Percentiles rank a stretch among this genome's conserved stretches.
Conservation (phyloP, 306 rosid species). For the Macrotyloma uniflorum region DNA sequence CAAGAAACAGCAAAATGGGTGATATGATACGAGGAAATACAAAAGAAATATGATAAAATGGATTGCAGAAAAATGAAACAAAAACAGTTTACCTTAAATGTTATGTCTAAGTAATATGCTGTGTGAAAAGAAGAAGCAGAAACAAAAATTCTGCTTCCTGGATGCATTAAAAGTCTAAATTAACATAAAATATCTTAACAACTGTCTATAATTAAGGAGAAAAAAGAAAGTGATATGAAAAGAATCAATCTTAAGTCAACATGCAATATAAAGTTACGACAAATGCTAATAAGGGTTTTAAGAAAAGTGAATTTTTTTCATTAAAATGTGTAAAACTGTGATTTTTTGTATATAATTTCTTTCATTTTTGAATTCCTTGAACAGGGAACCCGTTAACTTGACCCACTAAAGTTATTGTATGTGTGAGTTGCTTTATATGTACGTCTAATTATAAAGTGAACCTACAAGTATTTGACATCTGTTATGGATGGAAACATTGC, state of each 20-base stretch:
- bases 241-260: background rate
- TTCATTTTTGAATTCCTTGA: no score
- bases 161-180: background rate
- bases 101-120: no score
- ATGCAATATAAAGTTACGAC: background rate
- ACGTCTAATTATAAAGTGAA: background rate
- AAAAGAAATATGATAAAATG: background rate
- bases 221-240: background rate
- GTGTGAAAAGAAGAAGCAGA: no score
- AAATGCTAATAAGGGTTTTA: no score
- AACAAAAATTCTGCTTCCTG: no score
- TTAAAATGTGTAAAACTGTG: no score
- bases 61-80: background rate
- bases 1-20: background rate
- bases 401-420: background rate
- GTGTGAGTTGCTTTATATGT: background rate
- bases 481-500: background rate
- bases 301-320: no score
- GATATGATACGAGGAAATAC: background rate
- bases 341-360: no score
- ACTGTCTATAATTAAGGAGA: background rate
- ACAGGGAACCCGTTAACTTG: no score
- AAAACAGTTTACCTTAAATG: no score
- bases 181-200: background rate
- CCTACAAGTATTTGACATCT: background rate